Evolutionary conservation across 176 grass and related monocot genomes (phyloP).

Genomic region (Raddia guianensis): DNA sequence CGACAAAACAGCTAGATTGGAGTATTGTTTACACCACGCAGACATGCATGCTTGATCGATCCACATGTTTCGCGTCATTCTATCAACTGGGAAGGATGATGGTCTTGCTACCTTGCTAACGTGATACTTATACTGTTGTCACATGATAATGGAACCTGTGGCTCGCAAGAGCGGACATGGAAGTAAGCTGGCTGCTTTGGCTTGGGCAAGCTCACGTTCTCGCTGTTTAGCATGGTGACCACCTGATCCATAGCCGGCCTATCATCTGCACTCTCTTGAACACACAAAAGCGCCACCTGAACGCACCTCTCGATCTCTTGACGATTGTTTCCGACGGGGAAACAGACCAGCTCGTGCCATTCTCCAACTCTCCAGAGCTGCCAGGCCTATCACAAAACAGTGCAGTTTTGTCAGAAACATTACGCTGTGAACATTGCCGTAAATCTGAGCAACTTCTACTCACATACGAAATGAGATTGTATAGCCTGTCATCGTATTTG

Average conservation of each 20-base stretch:
- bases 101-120: conserved; percentile 22
- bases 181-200: conserved; percentile 57
- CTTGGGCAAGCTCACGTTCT: conserved; percentile 33
- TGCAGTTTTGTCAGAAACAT: conserved; percentile 15
- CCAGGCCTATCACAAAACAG: conserved; percentile 40
- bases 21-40: not conserved
- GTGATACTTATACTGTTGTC: conserved; percentile 29
- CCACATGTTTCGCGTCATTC: not conserved
- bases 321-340: not conserved
- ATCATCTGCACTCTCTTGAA: conserved; percentile 58
- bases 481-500: conserved; percentile 38
- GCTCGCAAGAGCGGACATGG: not conserved
- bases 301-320: conserved; percentile 44
- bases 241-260: conserved; percentile 50
- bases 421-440: not conserved
- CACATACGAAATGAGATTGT: conserved; percentile 52
- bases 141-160: not conserved
- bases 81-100: not conserved
- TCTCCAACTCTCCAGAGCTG: conserved; percentile 49
- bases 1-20: not conserved
- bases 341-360: conserved; percentile 39
- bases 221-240: conserved; percentile 46
- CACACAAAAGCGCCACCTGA: conserved; percentile 55
- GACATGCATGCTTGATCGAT: not conserved
- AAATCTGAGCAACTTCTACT: conserved; percentile 29